Percentiles rank a stretch among this genome's conserved stretches.
Evolutionary conservation across 2,329 filamentous ascomycete genomes (phyloP).

Genomic region (Alternaria arborescens): DNA sequence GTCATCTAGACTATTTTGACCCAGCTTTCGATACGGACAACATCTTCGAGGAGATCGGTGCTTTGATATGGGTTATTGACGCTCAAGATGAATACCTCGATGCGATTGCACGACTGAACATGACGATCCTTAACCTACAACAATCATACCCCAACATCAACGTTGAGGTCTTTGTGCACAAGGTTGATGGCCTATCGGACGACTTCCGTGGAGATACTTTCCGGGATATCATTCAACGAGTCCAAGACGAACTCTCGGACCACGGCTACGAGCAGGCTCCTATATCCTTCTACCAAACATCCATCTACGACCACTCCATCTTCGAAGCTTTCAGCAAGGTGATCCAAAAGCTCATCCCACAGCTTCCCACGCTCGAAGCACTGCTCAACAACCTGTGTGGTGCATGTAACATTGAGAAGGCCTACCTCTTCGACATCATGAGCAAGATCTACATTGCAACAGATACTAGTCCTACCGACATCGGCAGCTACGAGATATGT

Average conservation of each 20-base stretch:
- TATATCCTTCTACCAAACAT: constrained; percentile 94
- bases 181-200: constrained; percentile 95
- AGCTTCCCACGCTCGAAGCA: constrained; percentile 89
- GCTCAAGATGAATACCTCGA: constrained; percentile 98
- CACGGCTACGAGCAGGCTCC: constrained; percentile 92
- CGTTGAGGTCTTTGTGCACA: constrained; percentile 98
- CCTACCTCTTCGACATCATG: constrained; percentile 95
- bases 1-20: constrained; percentile 91
- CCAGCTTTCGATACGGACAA: constrained; percentile 89
- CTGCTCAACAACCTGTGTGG: constrained; percentile 93
- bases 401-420: constrained; percentile 95
- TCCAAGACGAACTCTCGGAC: constrained; percentile 94
- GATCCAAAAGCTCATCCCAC: constrained; percentile 95
- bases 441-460: constrained; percentile 99
- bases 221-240: constrained; percentile 94
- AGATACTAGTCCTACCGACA: constrained; percentile 90
- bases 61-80: constrained; percentile 98
- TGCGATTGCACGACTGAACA: constrained; percentile 84
- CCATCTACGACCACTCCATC: constrained; percentile 98
- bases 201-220: constrained; percentile 97
- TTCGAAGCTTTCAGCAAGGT: constrained; percentile 99
- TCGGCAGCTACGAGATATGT: constrained; percentile 97
- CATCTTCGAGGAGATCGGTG: constrained; percentile 93
- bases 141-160: constrained; percentile 92
- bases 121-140: constrained; percentile 88